phyloP scores from a whole-genome alignment of 148 eudicot genomes.

The Dianthus caryophyllus region DNA sequence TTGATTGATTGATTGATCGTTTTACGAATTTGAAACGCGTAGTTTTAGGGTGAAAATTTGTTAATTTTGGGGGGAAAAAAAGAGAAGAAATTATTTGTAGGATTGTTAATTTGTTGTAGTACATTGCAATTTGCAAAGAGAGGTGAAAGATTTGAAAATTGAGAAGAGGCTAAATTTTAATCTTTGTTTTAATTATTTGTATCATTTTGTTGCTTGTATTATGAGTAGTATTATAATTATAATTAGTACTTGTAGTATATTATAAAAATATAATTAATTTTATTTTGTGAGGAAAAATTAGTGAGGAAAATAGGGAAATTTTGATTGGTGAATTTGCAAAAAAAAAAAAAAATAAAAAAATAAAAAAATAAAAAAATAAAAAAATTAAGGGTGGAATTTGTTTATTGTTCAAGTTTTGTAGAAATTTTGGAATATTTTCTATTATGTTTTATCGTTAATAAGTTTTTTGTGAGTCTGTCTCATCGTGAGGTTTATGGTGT shows the following conservation, averaged over 20 bases:
- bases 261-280: too few species aligned
- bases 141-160: constrained; percentile 1
- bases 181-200: neutral
- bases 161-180: neutral
- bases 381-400: neutral
- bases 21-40: neutral
- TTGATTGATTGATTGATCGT: neutral
- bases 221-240: too few species aligned
- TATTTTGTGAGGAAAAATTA: too few species aligned
- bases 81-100: neutral
- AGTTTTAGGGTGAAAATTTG: constrained; percentile 4
- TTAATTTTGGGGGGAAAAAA: constrained; percentile 1
- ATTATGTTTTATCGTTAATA: too few species aligned
- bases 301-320: neutral
- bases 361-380: too few species aligned
- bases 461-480: too few species aligned
- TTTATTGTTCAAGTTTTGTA: neutral
- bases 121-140: constrained; percentile 1
- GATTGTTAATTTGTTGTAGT: neutral
- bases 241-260: too few species aligned
- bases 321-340: constrained; percentile 15
- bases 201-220: neutral
- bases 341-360: too few species aligned
- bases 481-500: too few species aligned
- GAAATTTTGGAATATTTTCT: neutral